These are phyloP conservation scores for Mycosphaerella sp. DNA, from an alignment of 2,329 filamentous ascomycete genomes.

Conservation along the genomic window DNA sequence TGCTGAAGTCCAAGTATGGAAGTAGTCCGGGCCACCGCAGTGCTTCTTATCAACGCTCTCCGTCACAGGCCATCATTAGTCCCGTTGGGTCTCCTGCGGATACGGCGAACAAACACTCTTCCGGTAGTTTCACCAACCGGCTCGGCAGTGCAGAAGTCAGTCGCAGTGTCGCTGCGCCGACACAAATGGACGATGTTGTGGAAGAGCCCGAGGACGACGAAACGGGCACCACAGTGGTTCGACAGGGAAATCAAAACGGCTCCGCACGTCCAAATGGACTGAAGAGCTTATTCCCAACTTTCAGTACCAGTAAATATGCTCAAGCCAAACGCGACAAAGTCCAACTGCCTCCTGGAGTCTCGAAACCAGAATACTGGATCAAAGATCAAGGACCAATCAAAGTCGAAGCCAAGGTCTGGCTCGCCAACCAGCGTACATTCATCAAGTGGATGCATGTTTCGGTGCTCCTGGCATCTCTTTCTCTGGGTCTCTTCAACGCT, in stretches of 20 bases:
- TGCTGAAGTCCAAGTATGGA: constrained; percentile 53
- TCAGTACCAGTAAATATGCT: constrained; percentile 74
- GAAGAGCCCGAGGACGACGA: constrained; percentile 47
- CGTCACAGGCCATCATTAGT: constrained; percentile 60
- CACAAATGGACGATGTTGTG: constrained; percentile 32
- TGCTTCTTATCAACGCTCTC: constrained; percentile 20
- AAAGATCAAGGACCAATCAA: constrained; percentile 89
- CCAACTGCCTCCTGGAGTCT: constrained; percentile 76
- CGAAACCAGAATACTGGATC: constrained; percentile 77
- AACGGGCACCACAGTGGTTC: constrained; percentile 35
- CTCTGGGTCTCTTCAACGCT: constrained; percentile 80
- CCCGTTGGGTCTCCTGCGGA: constrained; percentile 56
- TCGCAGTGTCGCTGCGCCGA: constrained; percentile 19
- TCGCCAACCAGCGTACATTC: constrained; percentile 96
- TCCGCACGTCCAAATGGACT: constrained; percentile 50
- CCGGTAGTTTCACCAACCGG: constrained; percentile 7
- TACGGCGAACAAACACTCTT: constrained; percentile 9
- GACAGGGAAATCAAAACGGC: constrained; percentile 16
- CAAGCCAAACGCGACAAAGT: constrained; percentile 44
- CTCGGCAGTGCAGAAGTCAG: constrained; percentile 14
- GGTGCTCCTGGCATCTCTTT: constrained; percentile 76
- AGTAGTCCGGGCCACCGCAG: constrained; percentile 30
- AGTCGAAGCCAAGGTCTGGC: constrained; percentile 97
- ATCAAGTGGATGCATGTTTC: constrained; percentile 98
- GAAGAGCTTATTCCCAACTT: constrained; percentile 69